These are phyloP conservation scores for Parastagonospora avenae DNA, from an alignment of 2,329 filamentous ascomycete species.

Conservation along the genomic window DNA sequence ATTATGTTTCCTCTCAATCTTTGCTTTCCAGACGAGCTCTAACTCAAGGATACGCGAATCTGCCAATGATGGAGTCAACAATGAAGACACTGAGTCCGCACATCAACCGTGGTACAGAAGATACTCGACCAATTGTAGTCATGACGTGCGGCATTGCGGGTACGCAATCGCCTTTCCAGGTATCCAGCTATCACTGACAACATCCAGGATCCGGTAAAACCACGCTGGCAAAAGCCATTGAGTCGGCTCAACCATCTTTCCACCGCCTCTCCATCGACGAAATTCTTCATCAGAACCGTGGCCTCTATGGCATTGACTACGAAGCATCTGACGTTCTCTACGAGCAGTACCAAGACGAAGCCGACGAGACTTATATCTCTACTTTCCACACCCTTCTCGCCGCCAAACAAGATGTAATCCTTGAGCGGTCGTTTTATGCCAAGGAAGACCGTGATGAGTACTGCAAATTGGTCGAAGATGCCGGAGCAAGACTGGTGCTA, in stretches of 20 bases:
- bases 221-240: slow-evolving; percentile 9
- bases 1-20: too few species aligned
- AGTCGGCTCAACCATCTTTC: slow-evolving; percentile 4
- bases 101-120: neutral
- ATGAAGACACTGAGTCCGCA: too few species aligned
- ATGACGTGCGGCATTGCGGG: slow-evolving; percentile 16
- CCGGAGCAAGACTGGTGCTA: slow-evolving; percentile 10
- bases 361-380: slow-evolving; percentile 2
- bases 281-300: slow-evolving; percentile 9
- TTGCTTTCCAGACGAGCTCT: too few species aligned
- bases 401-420: slow-evolving; percentile 5
- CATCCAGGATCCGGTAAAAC: slow-evolving; percentile 13
- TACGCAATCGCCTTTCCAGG: neutral
- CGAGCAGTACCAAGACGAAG: slow-evolving; percentile 7
- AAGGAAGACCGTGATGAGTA: slow-evolving; percentile 13
- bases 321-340: slow-evolving; percentile 6
- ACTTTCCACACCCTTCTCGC: slow-evolving; percentile 5
- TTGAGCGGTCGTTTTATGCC: slow-evolving; percentile 16
- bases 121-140: slow-evolving; percentile 2
- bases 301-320: slow-evolving; percentile 16
- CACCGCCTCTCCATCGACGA: slow-evolving; percentile 11
- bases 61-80: too few species aligned
- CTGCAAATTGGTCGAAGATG: slow-evolving; percentile 5
- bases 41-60: too few species aligned
- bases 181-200: neutral